Conservation (phyloP, 2,329 filamentous ascomycete species). For the Graphilbum fragrans region DNA sequence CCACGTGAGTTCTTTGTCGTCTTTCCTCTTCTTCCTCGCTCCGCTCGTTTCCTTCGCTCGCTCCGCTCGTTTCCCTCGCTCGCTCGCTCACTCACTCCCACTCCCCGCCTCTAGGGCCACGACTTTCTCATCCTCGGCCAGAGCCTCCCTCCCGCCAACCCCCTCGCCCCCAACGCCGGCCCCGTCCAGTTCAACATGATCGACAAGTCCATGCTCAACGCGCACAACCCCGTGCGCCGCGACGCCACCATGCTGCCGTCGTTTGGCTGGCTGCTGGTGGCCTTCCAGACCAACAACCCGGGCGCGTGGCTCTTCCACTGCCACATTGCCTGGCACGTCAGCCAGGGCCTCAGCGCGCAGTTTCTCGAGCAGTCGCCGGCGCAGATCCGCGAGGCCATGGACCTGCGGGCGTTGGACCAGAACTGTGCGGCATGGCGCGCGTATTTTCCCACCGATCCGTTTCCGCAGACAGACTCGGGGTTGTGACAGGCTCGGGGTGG, state of each 20-base stretch:
- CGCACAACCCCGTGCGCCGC: conserved; percentile 26
- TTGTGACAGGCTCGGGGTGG: too few relatives aligned
- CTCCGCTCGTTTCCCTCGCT: neutral
- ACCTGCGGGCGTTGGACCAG: conserved; percentile 5
- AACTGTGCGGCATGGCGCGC: conserved; percentile 10
- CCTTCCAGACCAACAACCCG: conserved; percentile 33
- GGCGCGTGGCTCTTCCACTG: conserved; percentile 31
- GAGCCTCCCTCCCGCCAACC: conserved; percentile 23
- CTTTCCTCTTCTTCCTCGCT: neutral
- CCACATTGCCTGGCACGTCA: conserved; percentile 34
- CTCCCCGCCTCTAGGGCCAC: conserved; percentile 13
- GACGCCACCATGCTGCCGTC: conserved; percentile 29
- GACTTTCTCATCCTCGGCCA: conserved; percentile 15
- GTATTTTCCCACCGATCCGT: conserved; percentile 8
- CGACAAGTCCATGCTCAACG: conserved; percentile 17
- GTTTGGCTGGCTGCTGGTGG: conserved; percentile 29
- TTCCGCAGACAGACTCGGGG: conserved; percentile 8
- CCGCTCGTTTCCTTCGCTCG: neutral
- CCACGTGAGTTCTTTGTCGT: conserved; percentile 10
- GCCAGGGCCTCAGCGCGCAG: conserved; percentile 33
- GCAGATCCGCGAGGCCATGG: conserved; percentile 9
- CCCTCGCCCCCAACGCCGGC: conserved; percentile 7
- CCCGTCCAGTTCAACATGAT: conserved; percentile 15
- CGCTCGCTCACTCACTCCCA: too few relatives aligned
- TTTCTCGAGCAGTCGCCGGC: conserved; percentile 25